Percentiles rank a stretch among this genome's conserved stretches.
Conservation (phyloP, 306 rosid species). For the Lathyrus sativus region DNA sequence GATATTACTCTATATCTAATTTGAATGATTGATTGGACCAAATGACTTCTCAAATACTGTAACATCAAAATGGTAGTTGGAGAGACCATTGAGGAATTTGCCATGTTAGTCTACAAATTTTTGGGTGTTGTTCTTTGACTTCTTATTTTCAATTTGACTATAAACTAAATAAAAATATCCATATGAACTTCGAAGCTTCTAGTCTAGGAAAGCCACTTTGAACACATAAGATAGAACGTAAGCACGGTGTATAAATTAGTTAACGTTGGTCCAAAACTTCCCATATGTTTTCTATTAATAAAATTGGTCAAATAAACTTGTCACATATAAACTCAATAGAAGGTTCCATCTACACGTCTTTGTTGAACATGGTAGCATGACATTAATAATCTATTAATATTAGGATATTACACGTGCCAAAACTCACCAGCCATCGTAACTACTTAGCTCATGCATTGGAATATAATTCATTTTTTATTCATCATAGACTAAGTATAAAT, state of each 20-base stretch:
- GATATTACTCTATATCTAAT: no score
- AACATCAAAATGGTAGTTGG: neutral
- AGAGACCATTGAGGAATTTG: constrained; percentile 1
- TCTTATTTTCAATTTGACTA: constrained; percentile 4
- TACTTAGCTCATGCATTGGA: constrained; percentile 6
- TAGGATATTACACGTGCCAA: constrained; percentile 1
- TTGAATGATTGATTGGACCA: no score
- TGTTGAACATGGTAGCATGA: constrained; percentile 20
- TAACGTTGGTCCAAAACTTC: constrained; percentile 23
- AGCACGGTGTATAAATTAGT: constrained; percentile 13
- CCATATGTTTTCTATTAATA: neutral
- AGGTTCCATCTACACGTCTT: constrained; percentile 29
- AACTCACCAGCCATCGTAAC: constrained; percentile 12
- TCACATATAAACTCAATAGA: constrained; percentile 12
- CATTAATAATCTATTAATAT: neutral
- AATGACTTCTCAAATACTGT: no score
- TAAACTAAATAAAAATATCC: neutral
- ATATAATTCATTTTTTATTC: constrained; percentile 10
- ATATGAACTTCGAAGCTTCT: constrained; percentile 35
- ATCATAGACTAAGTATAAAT: constrained; percentile 19
- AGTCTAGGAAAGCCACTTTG: neutral
- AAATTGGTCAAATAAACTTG: constrained; percentile 23
- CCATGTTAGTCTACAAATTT: neutral
- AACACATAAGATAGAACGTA: constrained; percentile 1
- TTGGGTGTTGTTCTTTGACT: neutral